Percentiles rank a stretch among this genome's conserved stretches.
Conservation (phyloP, 176 grass and related monocot genomes). For the Juncus effusus region DNA sequence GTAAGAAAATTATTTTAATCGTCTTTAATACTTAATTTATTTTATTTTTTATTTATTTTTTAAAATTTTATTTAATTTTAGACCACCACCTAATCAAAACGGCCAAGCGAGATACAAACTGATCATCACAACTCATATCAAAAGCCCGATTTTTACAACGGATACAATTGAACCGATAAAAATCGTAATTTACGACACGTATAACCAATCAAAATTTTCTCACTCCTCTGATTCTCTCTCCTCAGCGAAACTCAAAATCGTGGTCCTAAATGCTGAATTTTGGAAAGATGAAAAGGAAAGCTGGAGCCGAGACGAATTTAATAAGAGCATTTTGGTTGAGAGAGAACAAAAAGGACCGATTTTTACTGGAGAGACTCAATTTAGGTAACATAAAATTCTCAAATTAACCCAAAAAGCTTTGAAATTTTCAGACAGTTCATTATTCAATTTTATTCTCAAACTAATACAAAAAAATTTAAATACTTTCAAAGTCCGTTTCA, state of each 20-base stretch:
- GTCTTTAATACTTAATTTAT: background rate
- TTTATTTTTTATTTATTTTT: background rate
- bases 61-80: background rate
- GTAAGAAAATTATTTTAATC: background rate
- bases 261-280: background rate
- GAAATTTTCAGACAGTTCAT: no score
- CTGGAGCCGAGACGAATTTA: background rate
- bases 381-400: no score
- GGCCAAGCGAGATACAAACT: background rate
- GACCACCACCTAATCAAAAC: background rate
- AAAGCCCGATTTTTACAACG: background rate
- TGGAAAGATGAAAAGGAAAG: background rate
- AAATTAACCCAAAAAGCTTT: no score
- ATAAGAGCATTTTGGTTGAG: background rate
- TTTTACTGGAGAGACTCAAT: background rate
- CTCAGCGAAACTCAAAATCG: constrained; percentile 9
- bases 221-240: background rate
- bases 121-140: background rate
- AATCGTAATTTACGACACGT: background rate
- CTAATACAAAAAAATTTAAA: no score
- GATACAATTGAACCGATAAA: background rate
- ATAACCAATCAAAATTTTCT: background rate
- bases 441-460: no score
- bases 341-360: background rate
- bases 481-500: no score